Base-by-base conservation (phyloP, 129 eudicot genomes). In the Gnaphalium uliginosum region DNA sequence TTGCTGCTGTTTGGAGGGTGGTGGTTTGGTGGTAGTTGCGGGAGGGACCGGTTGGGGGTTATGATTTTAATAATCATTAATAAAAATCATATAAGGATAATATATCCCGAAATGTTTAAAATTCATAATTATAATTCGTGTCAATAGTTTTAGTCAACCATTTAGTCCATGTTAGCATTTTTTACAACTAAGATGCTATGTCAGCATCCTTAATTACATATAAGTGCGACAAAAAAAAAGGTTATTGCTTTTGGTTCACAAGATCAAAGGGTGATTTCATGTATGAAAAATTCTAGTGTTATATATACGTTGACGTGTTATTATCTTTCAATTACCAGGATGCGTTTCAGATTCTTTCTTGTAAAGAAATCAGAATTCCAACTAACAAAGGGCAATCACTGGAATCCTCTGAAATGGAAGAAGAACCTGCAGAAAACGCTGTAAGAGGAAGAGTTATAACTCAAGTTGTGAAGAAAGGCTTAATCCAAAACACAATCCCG, bases 401-500 rank as follows among this genome's bases (percentile, higher is more conserved):
- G 6, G 99, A 95, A 69, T 66, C 86, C 18, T 78, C 90, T 48
- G 96, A 91, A 11, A 68, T 86, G 61, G 97, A 89, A 56, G 99
- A 91, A 75, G 99, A 91, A 32, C 80, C 53, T 22, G 63, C 87
- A 68, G 74, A 79, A 53, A 72, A 85, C n/a, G 68, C 86, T 60
- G 85, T 79, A 6, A 89, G 83, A 82, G 99, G 97, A 68, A 81
- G 87, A 74, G 87, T 84, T 27, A 89, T 95, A 72, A 91, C 99
- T 23, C 99, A 89, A 86, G 99, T 82, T 13, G 96, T 95, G 24
- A 88, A 83, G 37, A 95, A 95, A 74, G 81, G 93, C 37, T 84
- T 91, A 30, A 86, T 95, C 72, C 99, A 95, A 76, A 95, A 95
- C 79, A 88, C 96, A 18, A 91, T 95, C 75, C 99, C 97, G 27